Evolutionary conservation across 2,329 filamentous ascomycete genomes (phyloP).

Genomic region (Stagonosporopsis tanaceti): DNA sequence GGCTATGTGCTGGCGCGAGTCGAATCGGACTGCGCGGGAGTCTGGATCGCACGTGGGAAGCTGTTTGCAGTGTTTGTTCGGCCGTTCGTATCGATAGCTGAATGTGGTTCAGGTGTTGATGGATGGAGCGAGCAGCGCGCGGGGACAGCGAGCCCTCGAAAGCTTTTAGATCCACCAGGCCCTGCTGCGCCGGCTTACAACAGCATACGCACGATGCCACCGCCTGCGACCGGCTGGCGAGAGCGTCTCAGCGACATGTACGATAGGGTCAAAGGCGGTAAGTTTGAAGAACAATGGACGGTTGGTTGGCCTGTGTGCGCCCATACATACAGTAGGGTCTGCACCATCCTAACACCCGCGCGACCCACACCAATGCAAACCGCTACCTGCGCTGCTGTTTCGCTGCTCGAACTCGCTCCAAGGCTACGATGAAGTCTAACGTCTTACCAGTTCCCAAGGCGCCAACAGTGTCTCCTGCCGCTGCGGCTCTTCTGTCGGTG

Average conservation of each 20-base stretch:
- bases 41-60: constrained; percentile 25
- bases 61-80: constrained; percentile 10
- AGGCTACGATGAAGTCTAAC: constrained; percentile 37
- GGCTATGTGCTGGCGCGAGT: constrained; percentile 6
- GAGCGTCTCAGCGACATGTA: constrained; percentile 46
- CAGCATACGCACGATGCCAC: constrained; percentile 38
- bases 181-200: constrained; percentile 6
- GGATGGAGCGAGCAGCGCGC: constrained; percentile 13
- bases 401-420: constrained; percentile 19
- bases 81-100: constrained; percentile 7
- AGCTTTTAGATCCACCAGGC: background rate
- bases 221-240: constrained; percentile 44
- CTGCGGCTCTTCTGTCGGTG: constrained; percentile 51
- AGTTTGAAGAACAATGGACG: constrained; percentile 31
- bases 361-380: constrained; percentile 27
- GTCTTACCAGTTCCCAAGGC: constrained; percentile 46
- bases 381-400: constrained; percentile 21
- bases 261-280: constrained; percentile 48
- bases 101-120: background rate
- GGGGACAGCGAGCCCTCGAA: constrained; percentile 3
- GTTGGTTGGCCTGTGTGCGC: constrained; percentile 41
- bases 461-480: constrained; percentile 45
- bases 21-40: constrained; percentile 11
- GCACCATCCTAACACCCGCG: constrained; percentile 34
- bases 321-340: constrained; percentile 12